Base-by-base conservation (phyloP, 371 early-diverging fungal genomes). In the Apophysomyces elegans region DNA sequence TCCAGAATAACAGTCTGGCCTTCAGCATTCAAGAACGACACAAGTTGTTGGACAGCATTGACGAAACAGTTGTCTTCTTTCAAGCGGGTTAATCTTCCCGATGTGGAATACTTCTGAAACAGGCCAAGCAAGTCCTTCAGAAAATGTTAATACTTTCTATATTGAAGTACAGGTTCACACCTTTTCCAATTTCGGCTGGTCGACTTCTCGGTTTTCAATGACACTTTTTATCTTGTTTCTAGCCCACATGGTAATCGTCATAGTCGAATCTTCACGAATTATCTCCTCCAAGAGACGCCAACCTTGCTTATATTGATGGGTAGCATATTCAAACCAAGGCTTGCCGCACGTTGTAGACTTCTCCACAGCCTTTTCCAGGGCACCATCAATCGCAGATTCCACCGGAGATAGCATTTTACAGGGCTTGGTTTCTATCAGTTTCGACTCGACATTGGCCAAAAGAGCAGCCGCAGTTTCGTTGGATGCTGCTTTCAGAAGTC, bases 281-380 rank as follows among this genome's bases (percentile, higher is more conserved):
- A 79, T 50, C 38, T 86, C 90, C 50, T 90, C 88, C 57, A 90
- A 59, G 13, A 89, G 76, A 11, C 79, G 78, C 84, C 86, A 84
- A 0, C 86, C 91, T 67, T 84, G 81, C 56, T 84, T 82, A 60
- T 91, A 88, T 56, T 85, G 79, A 59, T 86, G 86, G 9, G 84
- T 79, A 6, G 85, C 89, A 65, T 82, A 87, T 7, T 79, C 78
- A 59, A 86, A 89, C 91, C 91, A 91, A 0, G 87, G 79, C 56
- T 86, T 87, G 7, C 74, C 74, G 44, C 69, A 56, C 0, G 37
- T 61, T 6, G n/a, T 44, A 32, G 65, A 62, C n/a, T 62, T 72
- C 35, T 76, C 71, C 18, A 76, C 65, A 1, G 81, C 66, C 54
- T 72, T 76, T 11, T 69, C 58, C 9, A 80, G 50, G 1, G 70